Percentiles rank a stretch among this genome's conserved stretches.
Conservation (phyloP, 805 yeast species). For the Wickerhamiella parazyma region DNA sequence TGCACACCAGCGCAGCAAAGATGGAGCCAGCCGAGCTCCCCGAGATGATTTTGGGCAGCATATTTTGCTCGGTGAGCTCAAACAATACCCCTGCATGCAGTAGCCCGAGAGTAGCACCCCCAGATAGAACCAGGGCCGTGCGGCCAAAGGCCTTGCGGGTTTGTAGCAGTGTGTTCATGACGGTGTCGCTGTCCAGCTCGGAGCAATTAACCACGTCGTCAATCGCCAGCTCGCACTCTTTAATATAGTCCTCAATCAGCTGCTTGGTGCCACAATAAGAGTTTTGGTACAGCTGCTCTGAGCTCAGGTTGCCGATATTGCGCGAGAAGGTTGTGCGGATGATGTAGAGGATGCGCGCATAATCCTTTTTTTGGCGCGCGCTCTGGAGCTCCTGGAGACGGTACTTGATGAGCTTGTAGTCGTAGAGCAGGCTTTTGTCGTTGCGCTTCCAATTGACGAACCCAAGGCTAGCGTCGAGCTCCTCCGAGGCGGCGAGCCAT, state of each 20-base stretch:
- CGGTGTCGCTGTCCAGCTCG: conserved; percentile 43
- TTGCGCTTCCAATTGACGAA: conserved; percentile 60
- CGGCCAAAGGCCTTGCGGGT: conserved; percentile 86
- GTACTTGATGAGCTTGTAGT: conserved; percentile 44
- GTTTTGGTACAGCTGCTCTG: conserved; percentile 60
- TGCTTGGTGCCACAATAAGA: conserved; percentile 75
- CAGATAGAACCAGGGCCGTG: conserved; percentile 87
- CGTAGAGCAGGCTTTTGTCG: conserved; percentile 52
- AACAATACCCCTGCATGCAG: conserved; percentile 86
- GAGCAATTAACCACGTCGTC: conserved; percentile 21
- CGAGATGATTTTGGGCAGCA: conserved; percentile 75
- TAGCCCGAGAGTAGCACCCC: conserved; percentile 90
- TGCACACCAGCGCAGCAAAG: conserved; percentile 77
- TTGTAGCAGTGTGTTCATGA: conserved; percentile 68
- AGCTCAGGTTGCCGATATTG: conserved; percentile 77
- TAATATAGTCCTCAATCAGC: conserved; percentile 68
- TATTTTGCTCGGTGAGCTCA: conserved; percentile 56
- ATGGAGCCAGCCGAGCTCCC: conserved; percentile 97
- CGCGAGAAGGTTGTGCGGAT: conserved; percentile 78
- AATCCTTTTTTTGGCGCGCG: conserved; percentile 48
- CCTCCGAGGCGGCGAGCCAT: conserved; percentile 54
- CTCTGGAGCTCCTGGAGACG: conserved; percentile 42
- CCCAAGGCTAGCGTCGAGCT: conserved; percentile 52
- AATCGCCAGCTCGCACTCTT: conserved; percentile 54
- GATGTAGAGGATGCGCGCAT: conserved; percentile 48